Percentiles rank a stretch among this genome's conserved stretches.
These are phyloP conservation scores for Phellinidium pouzarii DNA, from an alignment of 1,284 basidiomycete species.

Conservation along the genomic window DNA sequence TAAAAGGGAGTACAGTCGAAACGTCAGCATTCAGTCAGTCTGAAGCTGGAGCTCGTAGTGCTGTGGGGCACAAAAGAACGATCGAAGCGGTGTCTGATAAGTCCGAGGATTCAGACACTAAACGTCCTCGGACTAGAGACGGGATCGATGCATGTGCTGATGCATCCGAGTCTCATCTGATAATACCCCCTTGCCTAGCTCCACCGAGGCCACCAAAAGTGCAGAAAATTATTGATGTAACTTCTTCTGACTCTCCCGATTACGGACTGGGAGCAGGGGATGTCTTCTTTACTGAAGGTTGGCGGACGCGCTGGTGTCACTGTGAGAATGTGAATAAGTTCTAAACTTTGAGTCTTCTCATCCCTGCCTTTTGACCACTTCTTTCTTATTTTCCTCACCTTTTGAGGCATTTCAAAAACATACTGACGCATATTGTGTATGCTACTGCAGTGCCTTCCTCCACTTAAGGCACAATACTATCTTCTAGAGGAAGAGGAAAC, in stretches of 20 bases:
- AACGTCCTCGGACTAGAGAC: slow-evolving; percentile 19
- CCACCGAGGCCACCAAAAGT: slow-evolving; percentile 12
- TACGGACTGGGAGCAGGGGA: slow-evolving; percentile 47
- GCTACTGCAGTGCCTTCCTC: slow-evolving; percentile 45
- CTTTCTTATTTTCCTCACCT: not conserved
- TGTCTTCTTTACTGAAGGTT: slow-evolving; percentile 64
- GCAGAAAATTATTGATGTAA: slow-evolving; percentile 14
- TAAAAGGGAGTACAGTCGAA: slow-evolving; percentile 21
- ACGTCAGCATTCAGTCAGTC: not conserved
- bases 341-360: slow-evolving; percentile 8
- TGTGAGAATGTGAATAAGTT: slow-evolving; percentile 46
- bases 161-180: not conserved
- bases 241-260: slow-evolving; percentile 4
- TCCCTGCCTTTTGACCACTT: not conserved
- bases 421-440: slow-evolving; percentile 10
- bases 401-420: slow-evolving; percentile 8
- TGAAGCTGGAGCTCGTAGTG: not conserved
- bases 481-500: slow-evolving; percentile 73
- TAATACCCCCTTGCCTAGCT: slow-evolving; percentile 9
- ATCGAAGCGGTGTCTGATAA: not conserved
- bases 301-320: slow-evolving; percentile 67
- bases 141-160: not conserved
- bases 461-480: slow-evolving; percentile 45
- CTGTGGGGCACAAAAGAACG: slow-evolving; percentile 9
- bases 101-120: slow-evolving; percentile 17